These are phyloP conservation scores for Tolypocladium ovalisporum DNA, from an alignment of 2,329 filamentous ascomycete species.

Conservation along the genomic window DNA sequence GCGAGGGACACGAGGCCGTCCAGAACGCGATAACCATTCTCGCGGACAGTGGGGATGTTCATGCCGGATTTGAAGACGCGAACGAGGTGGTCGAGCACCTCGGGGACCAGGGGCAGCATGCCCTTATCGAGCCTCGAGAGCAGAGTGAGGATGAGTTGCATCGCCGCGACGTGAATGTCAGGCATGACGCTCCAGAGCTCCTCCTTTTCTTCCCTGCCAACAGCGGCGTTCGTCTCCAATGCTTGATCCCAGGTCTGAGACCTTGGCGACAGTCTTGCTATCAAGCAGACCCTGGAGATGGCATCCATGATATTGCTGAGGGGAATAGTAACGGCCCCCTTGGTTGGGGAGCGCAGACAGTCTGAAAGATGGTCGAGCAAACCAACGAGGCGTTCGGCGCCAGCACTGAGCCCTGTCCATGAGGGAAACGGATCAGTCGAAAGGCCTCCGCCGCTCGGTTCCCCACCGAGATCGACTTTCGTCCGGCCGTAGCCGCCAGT, in stretches of 20 bases:
- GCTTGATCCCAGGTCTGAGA: constrained; percentile 35
- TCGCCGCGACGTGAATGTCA: constrained; percentile 59
- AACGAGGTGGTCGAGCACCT: constrained; percentile 58
- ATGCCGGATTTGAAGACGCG: constrained; percentile 57
- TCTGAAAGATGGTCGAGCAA: constrained; percentile 55
- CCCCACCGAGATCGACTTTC: constrained; percentile 31
- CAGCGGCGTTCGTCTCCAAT: constrained; percentile 58
- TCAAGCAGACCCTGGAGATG: constrained; percentile 56
- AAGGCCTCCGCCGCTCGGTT: constrained; percentile 35
- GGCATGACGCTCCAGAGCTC: constrained; percentile 65
- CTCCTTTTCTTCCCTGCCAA: constrained; percentile 72
- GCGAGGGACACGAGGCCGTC: constrained; percentile 45
- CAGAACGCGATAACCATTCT: constrained; percentile 48
- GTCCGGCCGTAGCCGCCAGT: constrained; percentile 37
- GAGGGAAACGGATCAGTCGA: constrained; percentile 42
- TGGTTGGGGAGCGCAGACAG: constrained; percentile 54
- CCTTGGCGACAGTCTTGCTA: constrained; percentile 42
- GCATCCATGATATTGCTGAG: constrained; percentile 59
- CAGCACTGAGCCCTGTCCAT: constrained; percentile 69
- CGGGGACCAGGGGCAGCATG: constrained; percentile 48
- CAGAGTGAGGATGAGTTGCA: constrained; percentile 50
- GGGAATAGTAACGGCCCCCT: constrained; percentile 54
- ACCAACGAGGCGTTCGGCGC: constrained; percentile 56
- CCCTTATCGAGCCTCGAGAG: constrained; percentile 45
- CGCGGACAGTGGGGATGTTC: constrained; percentile 42